Base-by-base conservation (phyloP, 2,329 filamentous ascomycete species). In the Lecanoromycetidae sp. region DNA sequence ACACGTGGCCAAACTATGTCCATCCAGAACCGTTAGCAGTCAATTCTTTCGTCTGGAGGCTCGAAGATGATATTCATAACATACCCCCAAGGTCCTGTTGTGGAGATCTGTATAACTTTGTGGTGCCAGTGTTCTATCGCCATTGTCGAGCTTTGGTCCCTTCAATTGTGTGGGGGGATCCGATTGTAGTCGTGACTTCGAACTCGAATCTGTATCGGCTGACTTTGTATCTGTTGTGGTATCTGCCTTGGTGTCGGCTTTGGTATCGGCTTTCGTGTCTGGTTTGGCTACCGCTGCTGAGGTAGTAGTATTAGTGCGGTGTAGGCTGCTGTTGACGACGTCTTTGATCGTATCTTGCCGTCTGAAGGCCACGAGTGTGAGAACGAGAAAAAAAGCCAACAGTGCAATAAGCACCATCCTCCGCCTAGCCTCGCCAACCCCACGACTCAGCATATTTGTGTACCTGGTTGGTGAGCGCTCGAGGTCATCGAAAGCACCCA, bases 1-100 rank as follows among this genome's bases (percentile, higher is more conserved):
- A 70, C 23, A 73, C 60, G 37, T 67, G 65, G 44, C 70, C 60
- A 50, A 71, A 71, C 61, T 63, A 40, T 25, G 15, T 13, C 48
- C 20, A 32, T n/a, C 23, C 23, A 27, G 22, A 9, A 7, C 15
- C 27, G 22, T 46, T 23, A 46, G 44, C 17, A 32, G 34, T 3
- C 7, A 12, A 23, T 15, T 34, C 3, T 4, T 8, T 10, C 20
- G 6, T 13, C 22, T 7, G 5, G 7, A 9, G 3, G 7, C 10
- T n/a, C 4, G 5, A 9, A 7, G 4, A 5, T 3, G n/a, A n/a
- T n/a, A n/a, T n/a, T n/a, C n/a, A n/a, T 10, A 4, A 37, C 43
- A 19, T 46, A 50, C 48, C 10, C 49, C 49, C 2, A 51, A 40
- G 12, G 49, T 44, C 7, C 26, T 27, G n/a, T 51, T 51, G 8